A percentile compares a stretch with the other conserved stretches of the same genome.
Conservation (phyloP, 345 rosid species). For the Cardamine occulta region DNA sequence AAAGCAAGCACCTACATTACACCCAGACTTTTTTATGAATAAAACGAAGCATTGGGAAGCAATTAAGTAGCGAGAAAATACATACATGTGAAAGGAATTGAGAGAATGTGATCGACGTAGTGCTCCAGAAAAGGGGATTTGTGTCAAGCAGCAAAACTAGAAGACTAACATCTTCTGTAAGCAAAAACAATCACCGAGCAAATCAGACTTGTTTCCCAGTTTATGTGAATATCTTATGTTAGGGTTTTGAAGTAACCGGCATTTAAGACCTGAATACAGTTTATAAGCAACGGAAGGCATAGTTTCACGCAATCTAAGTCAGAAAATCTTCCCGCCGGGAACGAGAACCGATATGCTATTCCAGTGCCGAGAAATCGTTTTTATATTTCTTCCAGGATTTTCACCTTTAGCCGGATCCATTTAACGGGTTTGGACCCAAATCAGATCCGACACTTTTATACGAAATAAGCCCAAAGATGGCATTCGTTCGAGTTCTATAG, state of each 20-base stretch:
- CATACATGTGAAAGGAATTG: slow-evolving; percentile 76
- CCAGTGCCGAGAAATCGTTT: slow-evolving; percentile 25
- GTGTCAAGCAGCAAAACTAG: slow-evolving; percentile 75
- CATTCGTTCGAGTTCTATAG: background rate
- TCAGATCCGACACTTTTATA: background rate
- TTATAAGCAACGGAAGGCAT: slow-evolving; percentile 80
- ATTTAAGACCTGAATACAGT: slow-evolving; percentile 62
- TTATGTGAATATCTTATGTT: background rate
- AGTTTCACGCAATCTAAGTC: slow-evolving; percentile 9
- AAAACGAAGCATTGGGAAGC: background rate
- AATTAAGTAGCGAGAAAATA: background rate
- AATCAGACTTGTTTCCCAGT: background rate
- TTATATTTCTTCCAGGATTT: slow-evolving; percentile 46
- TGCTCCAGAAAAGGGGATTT: slow-evolving; percentile 85
- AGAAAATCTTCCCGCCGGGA: slow-evolving; percentile 3
- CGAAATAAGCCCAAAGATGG: background rate
- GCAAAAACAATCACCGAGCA: slow-evolving; percentile 3
- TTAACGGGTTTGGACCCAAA: slow-evolving; percentile 4
- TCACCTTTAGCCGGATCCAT: slow-evolving; percentile 44
- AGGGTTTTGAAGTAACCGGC: background rate
- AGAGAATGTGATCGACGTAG: slow-evolving; percentile 64
- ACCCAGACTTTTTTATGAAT: background rate
- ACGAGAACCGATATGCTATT: slow-evolving; percentile 10
- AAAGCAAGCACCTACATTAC: slow-evolving; percentile 72
- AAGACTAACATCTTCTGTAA: slow-evolving; percentile 85